These are phyloP conservation scores for Aspergillus neoniger DNA, from an alignment of 2,329 filamentous ascomycete genomes.

Conservation along the genomic window DNA sequence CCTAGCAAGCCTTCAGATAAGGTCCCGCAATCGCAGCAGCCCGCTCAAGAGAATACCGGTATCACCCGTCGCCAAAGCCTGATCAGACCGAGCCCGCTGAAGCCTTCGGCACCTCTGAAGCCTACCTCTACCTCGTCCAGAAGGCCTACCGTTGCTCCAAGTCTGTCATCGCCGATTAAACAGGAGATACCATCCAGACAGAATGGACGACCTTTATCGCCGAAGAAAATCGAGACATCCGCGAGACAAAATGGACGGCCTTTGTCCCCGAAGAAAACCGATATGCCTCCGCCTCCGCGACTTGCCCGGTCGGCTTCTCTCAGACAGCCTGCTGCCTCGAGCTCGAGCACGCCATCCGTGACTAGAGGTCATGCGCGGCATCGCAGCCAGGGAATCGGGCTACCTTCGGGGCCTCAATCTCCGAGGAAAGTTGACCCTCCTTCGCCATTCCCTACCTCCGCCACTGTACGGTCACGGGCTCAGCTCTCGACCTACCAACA, in stretches of 20 bases:
- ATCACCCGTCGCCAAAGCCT: conserved; percentile 33
- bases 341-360: conserved; percentile 17
- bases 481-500: conserved; percentile 43
- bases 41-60: conserved; percentile 9
- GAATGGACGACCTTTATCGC: conserved; percentile 24
- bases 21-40: conserved; percentile 15
- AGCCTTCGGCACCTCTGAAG: conserved; percentile 17
- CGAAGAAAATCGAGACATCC: conserved; percentile 16
- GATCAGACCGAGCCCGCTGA: conserved; percentile 30
- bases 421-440: conserved; percentile 22
- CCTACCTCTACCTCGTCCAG: conserved; percentile 21
- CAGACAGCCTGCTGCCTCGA: conserved; percentile 34
- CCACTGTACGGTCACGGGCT: conserved; percentile 27
- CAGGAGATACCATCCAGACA: conserved; percentile 12
- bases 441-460: conserved; percentile 16
- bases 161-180: conserved; percentile 27
- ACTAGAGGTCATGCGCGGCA: conserved; percentile 36
- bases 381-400: conserved; percentile 36
- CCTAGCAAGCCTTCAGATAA: conserved; percentile 17
- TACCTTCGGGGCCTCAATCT: conserved; percentile 13
- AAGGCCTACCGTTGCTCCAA: conserved; percentile 19
- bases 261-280: conserved; percentile 32
- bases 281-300: conserved; percentile 38
- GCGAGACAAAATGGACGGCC: conserved; percentile 18
- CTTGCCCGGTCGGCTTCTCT: conserved; percentile 40